These are phyloP conservation scores for Tylopilus sp. DNA, from an alignment of 768 basidiomycete species.

Conservation along the genomic window DNA sequence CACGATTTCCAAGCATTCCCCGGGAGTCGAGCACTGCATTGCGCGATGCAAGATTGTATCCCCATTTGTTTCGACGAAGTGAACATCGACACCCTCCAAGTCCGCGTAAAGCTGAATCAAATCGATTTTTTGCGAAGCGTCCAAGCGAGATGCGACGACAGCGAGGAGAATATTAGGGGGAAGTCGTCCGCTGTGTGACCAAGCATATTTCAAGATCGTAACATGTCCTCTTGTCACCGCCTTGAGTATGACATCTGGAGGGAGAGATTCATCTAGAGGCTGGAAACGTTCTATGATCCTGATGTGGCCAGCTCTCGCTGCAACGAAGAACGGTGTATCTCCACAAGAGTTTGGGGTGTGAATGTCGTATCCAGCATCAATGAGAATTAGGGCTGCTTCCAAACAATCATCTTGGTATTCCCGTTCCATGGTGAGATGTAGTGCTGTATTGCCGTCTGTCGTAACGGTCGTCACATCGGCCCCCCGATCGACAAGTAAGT, in stretches of 20 bases:
- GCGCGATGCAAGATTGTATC: too few species aligned
- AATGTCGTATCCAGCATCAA: not conserved
- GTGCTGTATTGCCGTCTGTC: not conserved
- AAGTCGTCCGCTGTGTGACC: too few species aligned
- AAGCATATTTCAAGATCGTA: too few species aligned
- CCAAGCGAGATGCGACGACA: too few species aligned
- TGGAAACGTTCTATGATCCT: not conserved
- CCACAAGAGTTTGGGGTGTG: not conserved
- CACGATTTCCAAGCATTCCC: not conserved
- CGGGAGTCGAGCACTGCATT: too few species aligned
- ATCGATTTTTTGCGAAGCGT: too few species aligned
- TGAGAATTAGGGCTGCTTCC: not conserved
- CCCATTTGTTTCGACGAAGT: too few species aligned
- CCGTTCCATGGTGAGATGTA: not conserved
- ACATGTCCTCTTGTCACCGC: not conserved
- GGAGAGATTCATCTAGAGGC: not conserved
- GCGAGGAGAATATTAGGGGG: too few species aligned
- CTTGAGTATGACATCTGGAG: not conserved
- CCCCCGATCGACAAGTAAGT: not conserved
- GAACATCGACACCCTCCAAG: too few species aligned
- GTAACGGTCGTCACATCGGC: not conserved
- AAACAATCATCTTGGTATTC: not conserved
- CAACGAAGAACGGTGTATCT: not conserved
- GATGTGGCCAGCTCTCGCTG: not conserved
- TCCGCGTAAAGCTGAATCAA: too few species aligned